Base-by-base conservation (phyloP, 768 basidiomycete genomes). In the Fistulinella prunicolor region DNA sequence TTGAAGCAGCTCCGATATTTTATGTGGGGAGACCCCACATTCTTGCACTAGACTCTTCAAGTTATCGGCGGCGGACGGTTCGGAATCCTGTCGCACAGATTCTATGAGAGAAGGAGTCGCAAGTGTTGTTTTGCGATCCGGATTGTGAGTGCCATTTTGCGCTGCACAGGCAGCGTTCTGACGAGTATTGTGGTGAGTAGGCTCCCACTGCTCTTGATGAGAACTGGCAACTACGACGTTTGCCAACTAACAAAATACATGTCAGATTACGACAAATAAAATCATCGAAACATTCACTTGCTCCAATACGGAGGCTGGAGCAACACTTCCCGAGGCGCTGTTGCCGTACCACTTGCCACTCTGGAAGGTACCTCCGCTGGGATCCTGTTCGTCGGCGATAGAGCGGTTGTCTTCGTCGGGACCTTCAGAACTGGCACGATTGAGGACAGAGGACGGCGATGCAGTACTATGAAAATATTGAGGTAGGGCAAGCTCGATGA, bases 21-120 rank as follows among this genome's bases (percentile, higher is more conserved):
- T 93, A 51, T 92, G 87, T 1, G 93, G 89, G 16, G 86, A 82
- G 30, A 94, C 90, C 6, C 94, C 94, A 64, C 89, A 97, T 64
- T 97, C 93, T 66, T 89, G 86, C 30, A 95, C 85, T 29, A 97
- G 76, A 38, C 82, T 82, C 62, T 87, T 86, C 41, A 94, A 70
- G 57, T 89, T 93, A 62, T 94, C 90, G 3, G 81, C 88, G 13
- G 91, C 86, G 14, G 75, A 70, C 1, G 72, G 68, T 43, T 78
- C 71, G 32, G 65, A 62, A 46, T 73, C 69, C 42, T 70, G 71
- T 59, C 65, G 59, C 20, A 78, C 75, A 26, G 70, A 68, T 34
- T 72, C 72, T 50, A 77, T 72, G 29, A 71, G 62, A 36, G 60
- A 50, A 29, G 70, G 60, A 10, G 61, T 47, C 21, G 62, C 57